A percentile compares a stretch with the other conserved stretches of the same genome.
Evolutionary conservation across 805 yeast species (phyloP).

Genomic region (Ogataea paraovalis): DNA sequence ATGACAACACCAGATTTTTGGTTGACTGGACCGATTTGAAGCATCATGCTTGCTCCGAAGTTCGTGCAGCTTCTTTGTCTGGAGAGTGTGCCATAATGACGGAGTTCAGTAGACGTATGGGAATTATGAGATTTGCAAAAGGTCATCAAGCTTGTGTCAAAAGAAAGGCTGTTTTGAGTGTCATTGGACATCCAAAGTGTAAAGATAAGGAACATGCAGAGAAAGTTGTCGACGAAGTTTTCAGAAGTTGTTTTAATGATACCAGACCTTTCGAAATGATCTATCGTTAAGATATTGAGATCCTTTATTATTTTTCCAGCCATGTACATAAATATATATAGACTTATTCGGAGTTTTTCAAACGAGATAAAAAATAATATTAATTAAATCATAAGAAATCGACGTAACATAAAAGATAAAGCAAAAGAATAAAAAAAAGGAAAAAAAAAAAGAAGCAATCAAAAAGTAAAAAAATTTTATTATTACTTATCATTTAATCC

Average conservation of each 20-base stretch:
- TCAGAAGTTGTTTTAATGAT: slow-evolving; percentile 90
- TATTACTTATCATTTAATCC: neutral
- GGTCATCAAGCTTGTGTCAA: slow-evolving; percentile 91
- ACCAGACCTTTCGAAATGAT: slow-evolving; percentile 95
- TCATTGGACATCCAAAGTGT: slow-evolving; percentile 83
- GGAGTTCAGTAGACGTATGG: slow-evolving; percentile 51
- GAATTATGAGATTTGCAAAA: slow-evolving; percentile 36
- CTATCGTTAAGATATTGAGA: slow-evolving; percentile 45
- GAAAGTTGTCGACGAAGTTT: slow-evolving; percentile 77
- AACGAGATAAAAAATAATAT: too few relatives aligned
- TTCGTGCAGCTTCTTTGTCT: slow-evolving; percentile 85
- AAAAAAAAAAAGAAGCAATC: neutral
- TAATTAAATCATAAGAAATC: neutral
- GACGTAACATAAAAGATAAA: too few relatives aligned
- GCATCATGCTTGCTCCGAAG: slow-evolving; percentile 97
- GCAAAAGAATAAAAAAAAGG: neutral
- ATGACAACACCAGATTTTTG: slow-evolving; percentile 82
- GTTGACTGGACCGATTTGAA: slow-evolving; percentile 80
- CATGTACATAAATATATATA: slow-evolving; percentile 3
- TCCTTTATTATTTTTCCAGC: neutral
- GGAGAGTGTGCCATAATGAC: slow-evolving; percentile 94
- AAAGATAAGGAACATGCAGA: slow-evolving; percentile 68
- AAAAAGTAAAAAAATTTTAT: too few relatives aligned
- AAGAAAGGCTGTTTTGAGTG: slow-evolving; percentile 84
- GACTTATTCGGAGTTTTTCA: neutral